These are phyloP conservation scores for Dendrobium catenatum DNA, from an alignment of 106 monocot genomes.

Conservation along the genomic window DNA sequence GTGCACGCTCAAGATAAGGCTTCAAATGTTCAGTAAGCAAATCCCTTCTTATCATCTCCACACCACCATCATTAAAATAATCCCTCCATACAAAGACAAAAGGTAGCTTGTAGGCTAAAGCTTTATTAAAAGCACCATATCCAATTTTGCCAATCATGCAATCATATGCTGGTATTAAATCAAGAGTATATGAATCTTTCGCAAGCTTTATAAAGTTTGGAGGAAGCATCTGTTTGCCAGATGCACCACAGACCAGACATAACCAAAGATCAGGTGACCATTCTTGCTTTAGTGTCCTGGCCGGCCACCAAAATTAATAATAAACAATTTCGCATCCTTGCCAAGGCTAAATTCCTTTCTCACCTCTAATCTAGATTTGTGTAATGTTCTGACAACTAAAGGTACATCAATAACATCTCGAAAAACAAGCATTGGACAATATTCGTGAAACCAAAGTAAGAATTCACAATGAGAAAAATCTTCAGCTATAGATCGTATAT, in stretches of 20 bases:
- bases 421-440: too few species aligned
- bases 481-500: too few species aligned
- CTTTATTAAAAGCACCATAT: slow-evolving; percentile 83
- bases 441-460: too few species aligned
- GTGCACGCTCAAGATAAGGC: slow-evolving; percentile 72
- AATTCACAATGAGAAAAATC: too few species aligned
- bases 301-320: too few species aligned
- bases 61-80: slow-evolving; percentile 90
- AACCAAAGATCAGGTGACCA: slow-evolving; percentile 79
- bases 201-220: slow-evolving; percentile 80
- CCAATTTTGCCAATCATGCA: slow-evolving; percentile 98
- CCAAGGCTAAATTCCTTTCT: too few species aligned
- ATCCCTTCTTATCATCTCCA: slow-evolving; percentile 96
- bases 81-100: slow-evolving; percentile 88
- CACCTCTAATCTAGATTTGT: too few species aligned
- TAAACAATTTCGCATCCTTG: too few species aligned
- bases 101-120: slow-evolving; percentile 76
- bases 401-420: too few species aligned
- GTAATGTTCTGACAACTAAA: too few species aligned
- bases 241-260: slow-evolving; percentile 88
- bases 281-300: slow-evolving; percentile 65
- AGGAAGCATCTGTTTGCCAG: slow-evolving; percentile 72
- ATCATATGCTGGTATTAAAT: slow-evolving; percentile 78
- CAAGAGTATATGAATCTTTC: slow-evolving; percentile 86
- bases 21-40: slow-evolving; percentile 81